Evolutionary conservation across 2,329 filamentous ascomycete species (phyloP), one percentile per base, ranked within the genome.

Genomic region (Aspergillus uvarum): DNA sequence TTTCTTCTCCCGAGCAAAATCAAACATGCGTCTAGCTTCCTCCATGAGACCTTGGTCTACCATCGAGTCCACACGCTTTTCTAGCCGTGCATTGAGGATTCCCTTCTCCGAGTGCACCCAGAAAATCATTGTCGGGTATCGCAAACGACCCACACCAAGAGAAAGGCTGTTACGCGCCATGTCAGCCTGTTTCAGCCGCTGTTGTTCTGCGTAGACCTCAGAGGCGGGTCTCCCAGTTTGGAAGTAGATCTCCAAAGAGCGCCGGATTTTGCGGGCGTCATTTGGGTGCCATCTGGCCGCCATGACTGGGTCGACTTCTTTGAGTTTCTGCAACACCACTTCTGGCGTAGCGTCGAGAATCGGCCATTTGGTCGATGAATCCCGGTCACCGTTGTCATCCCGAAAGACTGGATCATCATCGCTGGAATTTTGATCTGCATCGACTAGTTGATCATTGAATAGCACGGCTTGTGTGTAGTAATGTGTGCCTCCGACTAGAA

Each of bases 231-330:
- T 87, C 0, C 94, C 93, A 0, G 91, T 96, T 50, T 87, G 87
- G 7, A 97, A 82, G 70, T 87, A 98, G 54, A 99, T 97, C 70
- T 97, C 90, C 3, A 99, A 82, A 1, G 93, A 96, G 5, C 93
- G 87, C 62, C 86, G 85, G 60, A 99, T 97, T 76, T 96, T 98
- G 61, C 95, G 87, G 50, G 87, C 82, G 71, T 99, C 95, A 49
- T 93, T 95, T 0, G 94, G 95, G 76, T 99, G 96, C 95, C 95
- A 99, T 59, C 89, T 83, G 49, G 87, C 84, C 0, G 94, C 96
- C 89, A 97, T 97, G 21, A 85, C 80, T 0, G 95, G 94, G 73
- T 99, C 95, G 4, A 96, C 88, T 67, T 91, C 87, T 59, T 82
- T 83, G 55, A 99, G 79, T 73, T 89, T 89, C 38, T 85, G 81